Evolutionary conservation across 345 rosid genomes (phyloP).

Genomic region (Cardamine occulta): DNA sequence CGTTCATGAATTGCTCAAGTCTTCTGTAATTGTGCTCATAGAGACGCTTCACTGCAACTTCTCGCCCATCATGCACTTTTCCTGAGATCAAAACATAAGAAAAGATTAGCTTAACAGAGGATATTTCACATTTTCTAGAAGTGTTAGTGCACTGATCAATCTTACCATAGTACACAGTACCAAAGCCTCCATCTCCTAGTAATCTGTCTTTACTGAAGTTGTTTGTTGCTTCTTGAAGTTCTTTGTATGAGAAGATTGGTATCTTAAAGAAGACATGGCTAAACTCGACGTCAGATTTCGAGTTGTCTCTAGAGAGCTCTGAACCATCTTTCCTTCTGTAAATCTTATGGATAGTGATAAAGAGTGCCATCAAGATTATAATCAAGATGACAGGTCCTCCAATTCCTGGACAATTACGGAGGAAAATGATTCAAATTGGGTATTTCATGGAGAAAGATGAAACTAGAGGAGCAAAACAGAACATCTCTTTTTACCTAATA

Average conservation of each 20-base stretch:
- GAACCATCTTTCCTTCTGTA: conserved; percentile 38
- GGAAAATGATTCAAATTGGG: not conserved
- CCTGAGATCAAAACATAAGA: conserved; percentile 42
- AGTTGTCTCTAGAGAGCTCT: conserved; percentile 41
- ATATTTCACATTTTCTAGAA: not conserved
- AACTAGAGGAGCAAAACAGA: conserved; percentile 12
- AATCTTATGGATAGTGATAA: conserved; percentile 3
- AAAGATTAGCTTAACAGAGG: conserved; percentile 10
- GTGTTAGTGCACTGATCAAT: not conserved
- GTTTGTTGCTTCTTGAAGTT: conserved; percentile 68
- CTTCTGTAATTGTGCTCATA: conserved; percentile 57
- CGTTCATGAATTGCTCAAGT: conserved; percentile 62
- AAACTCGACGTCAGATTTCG: conserved; percentile 49
- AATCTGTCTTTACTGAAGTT: conserved; percentile 51
- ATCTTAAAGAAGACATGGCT: conserved; percentile 48
- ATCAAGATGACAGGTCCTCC: conserved; percentile 43
- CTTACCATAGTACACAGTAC: conserved; percentile 72
- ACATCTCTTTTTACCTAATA: conserved; percentile 32
- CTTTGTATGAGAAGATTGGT: conserved; percentile 59
- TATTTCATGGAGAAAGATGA: conserved; percentile 7
- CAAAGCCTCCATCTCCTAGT: conserved; percentile 80
- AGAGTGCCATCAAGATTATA: conserved; percentile 29
- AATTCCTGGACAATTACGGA: conserved; percentile 46
- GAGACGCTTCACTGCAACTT: conserved; percentile 75
- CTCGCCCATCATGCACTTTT: conserved; percentile 64